phyloP scores from a whole-genome alignment of 352 stramenopile genomes.

The Pythium vanterpoolii region DNA sequence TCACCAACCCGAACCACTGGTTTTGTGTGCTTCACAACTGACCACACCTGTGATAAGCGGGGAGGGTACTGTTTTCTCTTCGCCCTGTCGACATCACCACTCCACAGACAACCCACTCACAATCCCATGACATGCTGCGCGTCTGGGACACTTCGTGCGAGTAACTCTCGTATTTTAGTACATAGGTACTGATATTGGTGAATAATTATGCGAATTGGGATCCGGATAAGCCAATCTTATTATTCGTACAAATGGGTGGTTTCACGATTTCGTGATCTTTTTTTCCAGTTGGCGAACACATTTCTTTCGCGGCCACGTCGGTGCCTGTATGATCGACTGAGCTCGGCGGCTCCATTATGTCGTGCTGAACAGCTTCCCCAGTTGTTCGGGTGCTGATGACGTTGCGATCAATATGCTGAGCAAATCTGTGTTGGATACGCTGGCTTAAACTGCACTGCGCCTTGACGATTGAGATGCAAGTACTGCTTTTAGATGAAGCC shows the following conservation, averaged over 20 bases:
- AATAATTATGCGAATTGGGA: constrained; percentile 9
- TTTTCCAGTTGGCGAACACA: constrained; percentile 5
- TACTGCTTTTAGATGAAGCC: too few relatives aligned
- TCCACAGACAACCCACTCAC: background rate
- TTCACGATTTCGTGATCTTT: constrained; percentile 6
- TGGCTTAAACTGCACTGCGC: too few relatives aligned
- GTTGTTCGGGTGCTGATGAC: background rate
- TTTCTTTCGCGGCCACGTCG: background rate
- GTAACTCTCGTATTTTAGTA: too few relatives aligned
- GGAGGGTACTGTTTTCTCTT: constrained; percentile 13
- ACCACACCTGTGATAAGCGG: constrained; percentile 8
- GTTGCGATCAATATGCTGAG: background rate
- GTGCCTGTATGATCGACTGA: too few relatives aligned
- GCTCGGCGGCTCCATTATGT: background rate
- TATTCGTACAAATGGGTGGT: constrained; percentile 2
- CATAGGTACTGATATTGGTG: background rate
- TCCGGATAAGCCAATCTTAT: constrained; percentile 3
- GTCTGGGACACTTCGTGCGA: background rate
- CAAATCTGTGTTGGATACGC: background rate
- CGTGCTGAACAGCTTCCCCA: background rate
- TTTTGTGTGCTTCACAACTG: constrained; percentile 4
- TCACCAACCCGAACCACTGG: constrained; percentile 21
- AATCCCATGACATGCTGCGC: constrained; percentile 3
- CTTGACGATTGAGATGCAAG: too few relatives aligned
- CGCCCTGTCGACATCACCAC: background rate